Percentiles rank a stretch among this genome's conserved stretches.
These are phyloP conservation scores for Candida alai DNA, from an alignment of 805 yeast genomes.

Conservation along the genomic window DNA sequence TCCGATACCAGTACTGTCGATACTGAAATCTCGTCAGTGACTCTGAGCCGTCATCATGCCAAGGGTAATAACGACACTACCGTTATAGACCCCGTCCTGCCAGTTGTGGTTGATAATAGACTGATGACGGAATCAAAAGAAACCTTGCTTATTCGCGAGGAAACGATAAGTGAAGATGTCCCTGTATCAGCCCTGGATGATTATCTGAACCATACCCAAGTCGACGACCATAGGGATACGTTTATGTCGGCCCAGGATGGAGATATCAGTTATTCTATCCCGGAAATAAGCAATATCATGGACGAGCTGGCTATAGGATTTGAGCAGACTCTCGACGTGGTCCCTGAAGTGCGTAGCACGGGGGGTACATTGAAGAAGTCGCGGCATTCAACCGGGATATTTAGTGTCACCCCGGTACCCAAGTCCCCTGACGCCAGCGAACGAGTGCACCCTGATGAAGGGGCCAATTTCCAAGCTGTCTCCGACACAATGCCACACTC, in stretches of 20 bases:
- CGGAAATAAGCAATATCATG: constrained; percentile 4
- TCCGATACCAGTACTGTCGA: constrained; percentile 18
- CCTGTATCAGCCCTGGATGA: too few relatives aligned
- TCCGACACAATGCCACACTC: too few relatives aligned
- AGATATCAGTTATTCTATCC: constrained; percentile 6
- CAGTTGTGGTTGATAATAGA: too few relatives aligned
- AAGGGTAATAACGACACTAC: too few relatives aligned
- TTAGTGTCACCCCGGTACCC: constrained; percentile 20
- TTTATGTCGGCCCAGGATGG: neutral
- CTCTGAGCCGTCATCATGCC: too few relatives aligned
- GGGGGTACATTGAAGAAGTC: constrained; percentile 18
- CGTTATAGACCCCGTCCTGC: too few relatives aligned
- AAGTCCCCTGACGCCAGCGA: too few relatives aligned
- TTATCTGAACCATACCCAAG: too few relatives aligned
- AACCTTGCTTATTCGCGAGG: too few relatives aligned
- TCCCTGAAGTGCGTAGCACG: too few relatives aligned
- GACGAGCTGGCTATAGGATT: constrained; percentile 4
- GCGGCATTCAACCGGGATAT: constrained; percentile 27
- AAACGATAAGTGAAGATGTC: too few relatives aligned
- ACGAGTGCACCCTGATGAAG: neutral
- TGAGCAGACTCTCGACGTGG: constrained; percentile 1
- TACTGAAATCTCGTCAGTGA: constrained; percentile 8
- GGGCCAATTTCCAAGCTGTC: neutral
- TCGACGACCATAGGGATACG: constrained; percentile 2
- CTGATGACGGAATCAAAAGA: too few relatives aligned